Base-by-base conservation (phyloP, 495 filamentous ascomycete genomes). In the Tuber aestivum region DNA sequence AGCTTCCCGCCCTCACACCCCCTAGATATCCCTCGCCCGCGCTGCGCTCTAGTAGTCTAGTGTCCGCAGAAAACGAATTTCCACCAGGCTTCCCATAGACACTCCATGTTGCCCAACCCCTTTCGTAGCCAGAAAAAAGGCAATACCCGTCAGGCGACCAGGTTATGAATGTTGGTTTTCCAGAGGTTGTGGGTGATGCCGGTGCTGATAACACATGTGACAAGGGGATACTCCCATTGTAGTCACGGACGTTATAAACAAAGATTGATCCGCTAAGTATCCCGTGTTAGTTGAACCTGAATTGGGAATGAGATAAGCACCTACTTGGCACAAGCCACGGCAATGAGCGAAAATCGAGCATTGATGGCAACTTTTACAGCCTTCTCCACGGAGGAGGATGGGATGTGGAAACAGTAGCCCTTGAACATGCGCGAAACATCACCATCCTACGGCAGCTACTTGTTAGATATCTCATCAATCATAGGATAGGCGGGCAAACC, bases 111-210 rank as follows among this genome's bases (percentile, higher is more conserved):
- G 91, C 92, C 96, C 96, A 99, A 20, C 96, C 96, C 76, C 89
- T 90, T 77, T 96, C 92, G 82, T 94, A 98, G 37, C 95, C 96
- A 61, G 92, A 94, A 84, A 99, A 97, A 6, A 98, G 87, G 81
- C 94, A 97, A 82, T 98, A 97, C 50, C 96, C 96, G 82, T 99
- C 96, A 0, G 95, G 93, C 16, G 96, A 97, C 86, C 97, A 99
- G 77, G 83, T 89, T 76, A 99, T 85, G 38, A 91, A 92, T 5
- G 88, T 93, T 69, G 97, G 83, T 32, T 82, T 79, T 3, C 96
- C 96, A 10, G 92, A 89, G 4, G 89, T 87, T 37, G 85, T 78
- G 8, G 84, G 81, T 12, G 93, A 92, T 2, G 89, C 89, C 12
- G 92, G 89, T 0, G 90, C 85, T 70, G 86, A 87, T 45, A 97